phyloP scores from a whole-genome alignment of 305 asterid genomes.

The Striga hermonthica region DNA sequence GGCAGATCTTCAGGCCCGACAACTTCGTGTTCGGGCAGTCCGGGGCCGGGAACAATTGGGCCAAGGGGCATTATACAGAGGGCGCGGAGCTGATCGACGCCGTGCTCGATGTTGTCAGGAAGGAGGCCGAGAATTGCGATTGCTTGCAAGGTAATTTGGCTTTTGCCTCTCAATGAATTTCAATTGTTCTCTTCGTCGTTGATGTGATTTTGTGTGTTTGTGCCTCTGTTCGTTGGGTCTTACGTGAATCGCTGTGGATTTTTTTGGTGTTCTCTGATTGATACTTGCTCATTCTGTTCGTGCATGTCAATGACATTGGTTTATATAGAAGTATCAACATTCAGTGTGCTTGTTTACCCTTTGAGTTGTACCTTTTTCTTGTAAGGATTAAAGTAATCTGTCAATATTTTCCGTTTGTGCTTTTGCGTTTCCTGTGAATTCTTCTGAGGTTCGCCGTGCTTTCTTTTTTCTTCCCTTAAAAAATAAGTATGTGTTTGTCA shows the following conservation, averaged over 20 bases:
- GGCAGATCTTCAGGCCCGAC: slow-evolving; percentile 81
- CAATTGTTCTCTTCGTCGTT: slow-evolving; percentile 8
- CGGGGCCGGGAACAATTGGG: slow-evolving; percentile 85
- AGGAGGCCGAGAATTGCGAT: slow-evolving; percentile 84
- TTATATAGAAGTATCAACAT: background rate
- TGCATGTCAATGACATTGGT: slow-evolving; percentile 17
- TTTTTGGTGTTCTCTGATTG: background rate
- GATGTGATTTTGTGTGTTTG: background rate
- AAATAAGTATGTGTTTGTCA: background rate
- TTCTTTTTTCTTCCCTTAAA: background rate
- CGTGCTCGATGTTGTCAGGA: slow-evolving; percentile 82
- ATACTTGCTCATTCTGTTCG: background rate
- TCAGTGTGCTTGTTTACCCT: background rate
- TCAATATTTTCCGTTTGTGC: background rate
- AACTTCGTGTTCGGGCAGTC: slow-evolving; percentile 84
- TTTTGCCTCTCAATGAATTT: background rate
- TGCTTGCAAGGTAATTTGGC: slow-evolving; percentile 68
- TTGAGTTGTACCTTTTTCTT: background rate
- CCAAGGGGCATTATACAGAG: slow-evolving; percentile 80
- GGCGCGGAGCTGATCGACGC: slow-evolving; percentile 87
- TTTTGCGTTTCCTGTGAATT: background rate
- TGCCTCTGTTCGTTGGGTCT: background rate
- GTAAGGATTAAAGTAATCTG: background rate
- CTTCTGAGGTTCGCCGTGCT: too few species aligned
- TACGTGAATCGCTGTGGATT: background rate